These are phyloP conservation scores for Ascochyta fabae DNA, from an alignment of 2,329 filamentous ascomycete genomes.

Conservation along the genomic window DNA sequence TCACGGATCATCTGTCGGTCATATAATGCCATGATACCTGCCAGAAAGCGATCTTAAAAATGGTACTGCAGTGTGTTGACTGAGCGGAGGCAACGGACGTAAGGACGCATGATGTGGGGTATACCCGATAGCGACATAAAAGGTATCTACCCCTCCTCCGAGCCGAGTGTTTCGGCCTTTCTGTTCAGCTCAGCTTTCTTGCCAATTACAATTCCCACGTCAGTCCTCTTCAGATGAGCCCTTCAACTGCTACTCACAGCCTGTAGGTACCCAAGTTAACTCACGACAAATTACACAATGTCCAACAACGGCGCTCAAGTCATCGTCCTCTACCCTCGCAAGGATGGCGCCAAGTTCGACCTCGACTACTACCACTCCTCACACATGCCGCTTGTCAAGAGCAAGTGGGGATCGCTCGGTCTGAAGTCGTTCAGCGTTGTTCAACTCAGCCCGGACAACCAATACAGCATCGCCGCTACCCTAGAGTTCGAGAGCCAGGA, in stretches of 20 bases:
- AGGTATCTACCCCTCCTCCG: slow-evolving; percentile 7
- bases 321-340: slow-evolving; percentile 52
- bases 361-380: slow-evolving; percentile 57
- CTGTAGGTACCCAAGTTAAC: not conserved
- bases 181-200: not conserved
- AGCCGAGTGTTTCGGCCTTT: not conserved
- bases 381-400: slow-evolving; percentile 56
- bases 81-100: slow-evolving; percentile 10
- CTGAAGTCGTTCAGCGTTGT: slow-evolving; percentile 41
- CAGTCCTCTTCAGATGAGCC: not conserved
- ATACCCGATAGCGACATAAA: slow-evolving; percentile 17
- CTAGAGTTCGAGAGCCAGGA: slow-evolving; percentile 39
- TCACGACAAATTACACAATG: slow-evolving; percentile 18
- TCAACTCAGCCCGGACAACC: slow-evolving; percentile 28
- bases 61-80: not conserved
- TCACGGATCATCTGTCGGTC: not conserved
- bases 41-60: not conserved
- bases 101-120: slow-evolving; percentile 25
- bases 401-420: slow-evolving; percentile 51
- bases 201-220: not conserved
- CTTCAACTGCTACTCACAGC: not conserved
- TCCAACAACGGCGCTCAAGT: slow-evolving; percentile 20
- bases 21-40: not conserved
- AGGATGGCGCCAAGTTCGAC: slow-evolving; percentile 53
- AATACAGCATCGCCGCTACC: slow-evolving; percentile 27